Conservation (phyloP, 148 eudicot genomes). For the Gaultheria prostrata region DNA sequence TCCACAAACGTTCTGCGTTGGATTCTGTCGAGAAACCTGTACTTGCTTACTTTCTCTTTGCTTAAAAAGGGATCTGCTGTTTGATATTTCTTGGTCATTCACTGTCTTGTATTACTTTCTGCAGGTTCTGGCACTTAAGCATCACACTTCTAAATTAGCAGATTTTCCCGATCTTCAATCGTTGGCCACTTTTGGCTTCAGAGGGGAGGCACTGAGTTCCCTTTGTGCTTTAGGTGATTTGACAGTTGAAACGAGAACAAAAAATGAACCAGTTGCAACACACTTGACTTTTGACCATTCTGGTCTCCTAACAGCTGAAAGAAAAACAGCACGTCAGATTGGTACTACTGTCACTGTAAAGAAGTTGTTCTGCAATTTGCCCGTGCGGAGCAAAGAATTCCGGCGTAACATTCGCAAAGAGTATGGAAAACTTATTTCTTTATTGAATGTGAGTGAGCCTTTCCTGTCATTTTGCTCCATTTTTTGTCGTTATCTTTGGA, state of each 20-base stretch:
- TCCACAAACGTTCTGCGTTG: no score
- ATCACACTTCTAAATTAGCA: constrained; percentile 89
- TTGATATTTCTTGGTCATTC: background rate
- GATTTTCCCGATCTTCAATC: constrained; percentile 91
- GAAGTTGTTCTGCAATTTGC: constrained; percentile 82
- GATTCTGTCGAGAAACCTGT: constrained; percentile 4
- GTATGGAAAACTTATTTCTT: constrained; percentile 80
- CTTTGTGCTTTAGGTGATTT: constrained; percentile 78
- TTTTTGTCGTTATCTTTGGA: background rate
- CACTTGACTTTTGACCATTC: constrained; percentile 82
- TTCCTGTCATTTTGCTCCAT: constrained; percentile 14
- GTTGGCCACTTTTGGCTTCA: constrained; percentile 81
- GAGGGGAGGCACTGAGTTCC: constrained; percentile 98
- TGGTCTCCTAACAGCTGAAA: constrained; percentile 64
- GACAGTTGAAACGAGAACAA: constrained; percentile 87
- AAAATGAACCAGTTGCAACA: constrained; percentile 75
- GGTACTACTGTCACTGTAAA: constrained; percentile 93
- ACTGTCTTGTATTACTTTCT: constrained; percentile 15
- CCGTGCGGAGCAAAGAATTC: constrained; percentile 92
- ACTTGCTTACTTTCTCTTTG: background rate
- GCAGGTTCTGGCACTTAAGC: constrained; percentile 88
- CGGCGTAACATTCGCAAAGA: constrained; percentile 88
- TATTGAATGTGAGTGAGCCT: constrained; percentile 70
- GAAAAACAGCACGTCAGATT: constrained; percentile 86
- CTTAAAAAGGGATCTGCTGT: background rate